A percentile compares a stretch with the other conserved stretches of the same genome.
phyloP scores from a whole-genome alignment of 2,329 filamentous ascomycete genomes.

The Aureobasidium sp. region DNA sequence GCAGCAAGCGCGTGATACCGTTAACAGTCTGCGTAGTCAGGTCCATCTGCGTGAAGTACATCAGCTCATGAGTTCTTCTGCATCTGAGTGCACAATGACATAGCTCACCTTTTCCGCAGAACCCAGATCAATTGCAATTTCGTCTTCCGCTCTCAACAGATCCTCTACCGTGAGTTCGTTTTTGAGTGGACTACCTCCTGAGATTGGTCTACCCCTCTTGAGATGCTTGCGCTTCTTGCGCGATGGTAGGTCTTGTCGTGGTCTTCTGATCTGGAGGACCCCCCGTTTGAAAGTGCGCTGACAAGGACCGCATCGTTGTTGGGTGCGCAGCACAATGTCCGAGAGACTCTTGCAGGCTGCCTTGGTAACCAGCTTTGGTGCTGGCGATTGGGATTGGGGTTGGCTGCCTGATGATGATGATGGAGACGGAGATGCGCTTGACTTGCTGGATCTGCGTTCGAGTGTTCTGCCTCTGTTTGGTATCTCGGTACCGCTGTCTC shows the following conservation, averaged over 20 bases:
- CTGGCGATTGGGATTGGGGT: neutral
- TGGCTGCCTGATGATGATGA: neutral
- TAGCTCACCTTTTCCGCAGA: neutral
- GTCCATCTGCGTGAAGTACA: neutral
- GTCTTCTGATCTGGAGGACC: neutral
- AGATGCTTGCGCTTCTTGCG: neutral
- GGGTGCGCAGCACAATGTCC: neutral
- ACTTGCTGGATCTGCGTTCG: neutral
- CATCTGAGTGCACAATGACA: neutral
- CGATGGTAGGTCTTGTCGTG: neutral
- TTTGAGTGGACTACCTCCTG: neutral
- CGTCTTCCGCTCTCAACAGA: neutral
- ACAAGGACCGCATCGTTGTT: neutral
- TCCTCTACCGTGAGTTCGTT: neutral
- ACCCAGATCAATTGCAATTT: neutral
- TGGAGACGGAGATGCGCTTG: neutral
- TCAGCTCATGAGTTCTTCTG: neutral
- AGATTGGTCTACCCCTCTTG: neutral
- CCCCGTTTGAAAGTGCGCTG: neutral
- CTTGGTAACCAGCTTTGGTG: neutral
- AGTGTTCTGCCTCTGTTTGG: neutral
- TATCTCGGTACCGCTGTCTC: neutral
- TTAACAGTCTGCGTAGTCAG: neutral
- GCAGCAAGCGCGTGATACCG: neutral
- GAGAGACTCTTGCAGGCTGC: neutral